Base-by-base conservation (phyloP, 352 stramenopile genomes). In the Globisporangium sylvaticum region DNA sequence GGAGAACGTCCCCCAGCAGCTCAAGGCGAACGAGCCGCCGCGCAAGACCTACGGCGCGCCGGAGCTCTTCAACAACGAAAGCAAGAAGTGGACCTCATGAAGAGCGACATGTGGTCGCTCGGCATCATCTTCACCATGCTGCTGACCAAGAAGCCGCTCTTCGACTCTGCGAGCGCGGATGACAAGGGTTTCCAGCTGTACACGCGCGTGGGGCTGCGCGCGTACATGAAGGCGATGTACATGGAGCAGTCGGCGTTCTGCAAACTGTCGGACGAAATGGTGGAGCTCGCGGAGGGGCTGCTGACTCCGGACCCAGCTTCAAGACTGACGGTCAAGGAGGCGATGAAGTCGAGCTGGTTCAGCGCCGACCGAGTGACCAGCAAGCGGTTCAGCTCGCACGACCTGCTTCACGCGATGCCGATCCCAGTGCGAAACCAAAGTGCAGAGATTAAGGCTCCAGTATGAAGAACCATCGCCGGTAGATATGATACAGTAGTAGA, bases 211-310 rank as follows among this genome's bases (percentile, higher is more conserved):
- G 81, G 81, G 0, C 31, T 89, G 15, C 81, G 72, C 5, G 75
- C 71, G 0, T 89, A 87, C 58, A 56, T 89, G 54, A 82, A 83
- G 52, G 74, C 76, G 7, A 88, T 89, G 77, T 88, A 88, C 69
- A 66, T 89, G 6, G 81, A 89, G 50, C 81, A 89, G 57, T 83
- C 72, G 3, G 79, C 79, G 14, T 74, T 89, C 14, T 88, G 77
- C 55, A 76, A 75, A 24, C 65, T 89, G n/a, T 81, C 79, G 1
- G 81, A 84, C 9, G 79, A 81, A 4, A 70, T 90, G 48, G 61
- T 97, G 15, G 79, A 85, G 42, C 71, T 98, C 10, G 71, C 95
- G 3, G 88, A 97, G 55, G 86, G 89, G 0, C 74, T 98, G 46
- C 74, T 98, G 4, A 80, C 90, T 25, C 73, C 96, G 9, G 85